Percentiles rank a stretch among this genome's conserved stretches.
These are phyloP conservation scores for Nakaseomyces kungkrabaensis DNA, from an alignment of 1,139 yeast species.

Conservation along the genomic window DNA sequence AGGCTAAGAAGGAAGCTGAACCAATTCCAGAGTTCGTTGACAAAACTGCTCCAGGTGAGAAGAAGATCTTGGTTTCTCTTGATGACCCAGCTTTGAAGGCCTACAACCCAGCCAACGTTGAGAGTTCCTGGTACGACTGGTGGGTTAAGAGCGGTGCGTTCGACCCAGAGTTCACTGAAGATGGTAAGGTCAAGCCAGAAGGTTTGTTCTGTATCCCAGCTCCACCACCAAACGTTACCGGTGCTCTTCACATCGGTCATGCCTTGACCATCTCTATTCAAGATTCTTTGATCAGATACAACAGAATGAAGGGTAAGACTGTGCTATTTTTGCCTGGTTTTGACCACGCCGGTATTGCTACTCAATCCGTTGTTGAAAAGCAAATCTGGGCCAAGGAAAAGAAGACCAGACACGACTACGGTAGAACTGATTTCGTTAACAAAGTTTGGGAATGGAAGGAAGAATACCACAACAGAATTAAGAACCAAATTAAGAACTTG, in stretches of 20 bases:
- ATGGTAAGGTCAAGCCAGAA: slow-evolving; percentile 69
- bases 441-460: slow-evolving; percentile 99
- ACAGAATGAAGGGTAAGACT: slow-evolving; percentile 96
- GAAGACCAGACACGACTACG: slow-evolving; percentile 88
- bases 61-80: slow-evolving; percentile 71
- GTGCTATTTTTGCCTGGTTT: slow-evolving; percentile 91
- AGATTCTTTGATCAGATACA: slow-evolving; percentile 83
- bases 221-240: slow-evolving; percentile 98
- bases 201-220: slow-evolving; percentile 89
- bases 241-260: slow-evolving; percentile 97
- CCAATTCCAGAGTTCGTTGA: slow-evolving; percentile 77
- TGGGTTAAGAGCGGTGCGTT: slow-evolving; percentile 86
- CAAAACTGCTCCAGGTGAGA: slow-evolving; percentile 77
- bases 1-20: slow-evolving; percentile 59
- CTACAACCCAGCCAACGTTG: slow-evolving; percentile 85
- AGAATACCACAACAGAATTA: slow-evolving; percentile 78
- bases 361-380: slow-evolving; percentile 97
- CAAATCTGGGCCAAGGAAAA: slow-evolving; percentile 83
- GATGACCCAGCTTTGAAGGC: slow-evolving; percentile 94
- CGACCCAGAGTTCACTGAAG: slow-evolving; percentile 70
- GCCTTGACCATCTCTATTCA: slow-evolving; percentile 93
- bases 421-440: slow-evolving; percentile 79
- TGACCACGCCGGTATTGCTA: slow-evolving; percentile 98
- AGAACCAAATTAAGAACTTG: slow-evolving; percentile 69
- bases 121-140: slow-evolving; percentile 97